Evolutionary conservation across 148 eudicot species (phyloP).

Genomic region (Silene conica): DNA sequence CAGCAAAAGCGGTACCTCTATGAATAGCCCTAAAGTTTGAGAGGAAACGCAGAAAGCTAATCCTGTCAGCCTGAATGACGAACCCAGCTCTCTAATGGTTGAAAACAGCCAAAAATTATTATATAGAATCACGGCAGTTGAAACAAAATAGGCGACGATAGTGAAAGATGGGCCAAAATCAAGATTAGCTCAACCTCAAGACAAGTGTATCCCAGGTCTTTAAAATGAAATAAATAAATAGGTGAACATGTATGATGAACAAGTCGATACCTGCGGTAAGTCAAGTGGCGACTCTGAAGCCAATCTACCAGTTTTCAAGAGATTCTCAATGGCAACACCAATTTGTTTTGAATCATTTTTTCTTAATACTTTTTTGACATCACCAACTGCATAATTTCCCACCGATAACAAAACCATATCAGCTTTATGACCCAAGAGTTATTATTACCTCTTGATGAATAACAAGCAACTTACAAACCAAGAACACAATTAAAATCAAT

Average conservation of each 20-base stretch:
- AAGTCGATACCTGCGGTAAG: slow-evolving; percentile 67
- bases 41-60: slow-evolving; percentile 76
- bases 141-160: not conserved
- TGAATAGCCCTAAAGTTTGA: slow-evolving; percentile 94
- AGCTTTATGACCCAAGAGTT: not conserved
- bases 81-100: slow-evolving; percentile 76
- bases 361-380: slow-evolving; percentile 58
- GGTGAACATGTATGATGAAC: not conserved
- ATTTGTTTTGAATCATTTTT: slow-evolving; percentile 54
- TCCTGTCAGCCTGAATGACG: slow-evolving; percentile 82
- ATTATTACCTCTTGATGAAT: not conserved
- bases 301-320: slow-evolving; percentile 86
- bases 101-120: slow-evolving; percentile 11
- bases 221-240: not conserved
- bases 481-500: not conserved
- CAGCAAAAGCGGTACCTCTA: slow-evolving; percentile 90
- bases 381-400: slow-evolving; percentile 40
- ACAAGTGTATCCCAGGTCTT: not conserved
- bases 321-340: slow-evolving; percentile 58
- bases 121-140: not conserved
- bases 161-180: not conserved
- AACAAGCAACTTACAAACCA: not conserved
- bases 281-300: slow-evolving; percentile 63
- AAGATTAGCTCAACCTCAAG: not conserved
- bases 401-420: not conserved